Evolutionary conservation across 495 filamentous ascomycete species (phyloP).

Genomic region (Penicillium subrubescens): DNA sequence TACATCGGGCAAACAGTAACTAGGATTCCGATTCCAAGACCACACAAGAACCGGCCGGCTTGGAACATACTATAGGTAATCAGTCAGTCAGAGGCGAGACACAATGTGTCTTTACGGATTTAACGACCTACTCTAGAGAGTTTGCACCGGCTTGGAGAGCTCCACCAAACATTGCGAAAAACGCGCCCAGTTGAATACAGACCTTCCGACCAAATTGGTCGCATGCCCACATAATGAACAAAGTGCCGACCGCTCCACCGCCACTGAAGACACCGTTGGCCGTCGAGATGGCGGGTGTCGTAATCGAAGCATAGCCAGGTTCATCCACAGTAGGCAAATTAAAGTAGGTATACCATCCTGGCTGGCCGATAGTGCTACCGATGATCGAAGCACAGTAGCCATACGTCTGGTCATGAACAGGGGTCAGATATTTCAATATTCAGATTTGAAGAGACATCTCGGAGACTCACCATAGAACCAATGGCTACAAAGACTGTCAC

Average conservation of each 20-base stretch:
- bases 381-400: conserved; percentile 55
- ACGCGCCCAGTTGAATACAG: conserved; percentile 47
- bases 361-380: conserved; percentile 54
- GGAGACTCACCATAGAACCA: conserved; percentile 38
- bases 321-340: conserved; percentile 40
- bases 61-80: conserved; percentile 46
- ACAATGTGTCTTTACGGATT: neutral
- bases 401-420: conserved; percentile 36
- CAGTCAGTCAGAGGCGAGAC: conserved; percentile 8
- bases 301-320: conserved; percentile 47
- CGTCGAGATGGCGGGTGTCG: conserved; percentile 48
- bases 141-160: conserved; percentile 48
- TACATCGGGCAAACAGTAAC: conserved; percentile 52
- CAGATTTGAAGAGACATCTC: neutral
- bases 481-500: conserved; percentile 40
- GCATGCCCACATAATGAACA: conserved; percentile 48
- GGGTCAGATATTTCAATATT: neutral
- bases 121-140: conserved; percentile 33
- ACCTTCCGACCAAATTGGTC: conserved; percentile 46
- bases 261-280: conserved; percentile 53
- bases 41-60: conserved; percentile 49
- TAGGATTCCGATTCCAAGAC: conserved; percentile 50
- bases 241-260: conserved; percentile 45
- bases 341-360: conserved; percentile 52
- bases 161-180: conserved; percentile 46